These are phyloP conservation scores for Suillus bovinus DNA, from an alignment of 768 basidiomycete species.

Conservation along the genomic window DNA sequence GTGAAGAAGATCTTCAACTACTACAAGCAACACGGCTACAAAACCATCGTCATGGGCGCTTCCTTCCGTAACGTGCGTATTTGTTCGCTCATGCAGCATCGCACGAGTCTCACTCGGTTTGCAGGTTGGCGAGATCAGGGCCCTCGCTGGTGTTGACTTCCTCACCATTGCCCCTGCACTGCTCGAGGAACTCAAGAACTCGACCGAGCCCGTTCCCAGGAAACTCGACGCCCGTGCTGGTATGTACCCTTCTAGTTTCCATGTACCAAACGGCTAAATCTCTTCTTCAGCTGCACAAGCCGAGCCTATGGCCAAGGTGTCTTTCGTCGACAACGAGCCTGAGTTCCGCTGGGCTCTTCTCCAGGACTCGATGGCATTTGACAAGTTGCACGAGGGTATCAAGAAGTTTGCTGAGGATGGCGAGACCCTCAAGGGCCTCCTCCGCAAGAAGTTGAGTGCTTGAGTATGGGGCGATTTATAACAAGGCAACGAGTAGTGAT, in stretches of 20 bases:
- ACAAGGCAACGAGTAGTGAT: neutral
- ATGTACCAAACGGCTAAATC: neutral
- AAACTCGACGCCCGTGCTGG: conserved; percentile 71
- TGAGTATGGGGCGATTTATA: conserved; percentile 8
- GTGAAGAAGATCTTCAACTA: conserved; percentile 99
- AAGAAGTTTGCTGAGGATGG: conserved; percentile 98
- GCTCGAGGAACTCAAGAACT: conserved; percentile 90
- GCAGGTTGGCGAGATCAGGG: conserved; percentile 88
- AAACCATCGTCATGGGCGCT: conserved; percentile 99
- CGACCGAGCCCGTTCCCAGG: conserved; percentile 75
- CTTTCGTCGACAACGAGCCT: conserved; percentile 88
- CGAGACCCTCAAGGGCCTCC: conserved; percentile 78
- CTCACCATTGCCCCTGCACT: conserved; percentile 91
- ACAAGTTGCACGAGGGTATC: conserved; percentile 98
- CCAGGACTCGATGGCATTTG: conserved; percentile 96
- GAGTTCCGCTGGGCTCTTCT: conserved; percentile 96
- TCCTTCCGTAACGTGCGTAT: conserved; percentile 93
- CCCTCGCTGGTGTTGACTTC: conserved; percentile 96
- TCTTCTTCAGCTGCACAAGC: conserved; percentile 46
- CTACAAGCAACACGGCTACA: conserved; percentile 98
- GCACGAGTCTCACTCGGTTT: conserved; percentile 8
- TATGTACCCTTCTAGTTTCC: neutral
- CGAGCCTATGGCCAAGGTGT: conserved; percentile 73
- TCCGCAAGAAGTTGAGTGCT: conserved; percentile 62
- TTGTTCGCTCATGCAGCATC: conserved; percentile 8